A percentile compares a stretch with the other conserved stretches of the same genome.
phyloP scores from a whole-genome alignment of 179 eudicot species.

The Beta macrorhiza region DNA sequence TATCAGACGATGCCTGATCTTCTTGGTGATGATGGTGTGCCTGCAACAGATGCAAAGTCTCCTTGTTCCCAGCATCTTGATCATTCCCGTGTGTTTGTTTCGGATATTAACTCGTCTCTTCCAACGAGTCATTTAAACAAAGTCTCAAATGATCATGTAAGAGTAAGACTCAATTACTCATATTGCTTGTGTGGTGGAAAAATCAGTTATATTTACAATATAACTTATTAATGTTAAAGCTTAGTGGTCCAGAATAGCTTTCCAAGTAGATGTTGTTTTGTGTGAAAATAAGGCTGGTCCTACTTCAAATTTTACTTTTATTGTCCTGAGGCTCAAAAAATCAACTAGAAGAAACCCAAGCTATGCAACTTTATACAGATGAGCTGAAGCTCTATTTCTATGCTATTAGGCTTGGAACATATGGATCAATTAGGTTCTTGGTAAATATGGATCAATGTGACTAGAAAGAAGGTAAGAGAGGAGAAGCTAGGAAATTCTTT shows the following conservation, averaged over 20 bases:
- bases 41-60: slow-evolving; percentile 12
- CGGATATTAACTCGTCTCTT: slow-evolving; percentile 26
- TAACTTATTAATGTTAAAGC: neutral
- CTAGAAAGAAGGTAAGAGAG: neutral
- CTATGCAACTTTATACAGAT: neutral
- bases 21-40: slow-evolving; percentile 18
- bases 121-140: slow-evolving; percentile 25
- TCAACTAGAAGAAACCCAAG: neutral
- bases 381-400: neutral
- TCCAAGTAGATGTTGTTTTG: neutral
- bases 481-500: neutral
- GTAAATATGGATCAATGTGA: neutral
- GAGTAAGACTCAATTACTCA: slow-evolving; percentile 27
- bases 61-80: slow-evolving; percentile 21
- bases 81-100: slow-evolving; percentile 13
- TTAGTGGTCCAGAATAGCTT: neutral
- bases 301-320: neutral
- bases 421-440: neutral
- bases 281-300: neutral
- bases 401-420: neutral
- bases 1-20: slow-evolving; percentile 25
- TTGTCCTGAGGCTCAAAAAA: neutral
- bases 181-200: neutral
- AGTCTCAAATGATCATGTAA: slow-evolving; percentile 30
- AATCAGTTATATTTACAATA: neutral